Base-by-base conservation (phyloP, 2,329 filamentous ascomycete genomes). In the Neofusicoccum parvum region DNA sequence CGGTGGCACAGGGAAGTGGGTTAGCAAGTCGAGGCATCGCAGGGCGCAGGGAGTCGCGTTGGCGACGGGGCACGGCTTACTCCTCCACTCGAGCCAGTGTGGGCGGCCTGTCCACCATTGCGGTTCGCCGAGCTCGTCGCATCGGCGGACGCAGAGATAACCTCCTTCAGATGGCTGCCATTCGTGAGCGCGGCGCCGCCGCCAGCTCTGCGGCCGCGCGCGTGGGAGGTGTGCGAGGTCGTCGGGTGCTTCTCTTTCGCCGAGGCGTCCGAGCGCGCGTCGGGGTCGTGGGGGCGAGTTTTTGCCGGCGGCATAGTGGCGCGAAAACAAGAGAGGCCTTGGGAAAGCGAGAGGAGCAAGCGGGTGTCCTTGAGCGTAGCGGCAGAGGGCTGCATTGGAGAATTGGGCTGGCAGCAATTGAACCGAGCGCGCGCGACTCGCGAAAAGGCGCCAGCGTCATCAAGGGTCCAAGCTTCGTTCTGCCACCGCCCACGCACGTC, bases 201-300 rank as follows among this genome's bases (percentile, higher is more conserved):
- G 48, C 74, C 75, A 68, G 74, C 77, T 68, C 76, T 73, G 66
- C 76, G 75, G 23, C 73, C 78, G 65, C 79, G 79, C 54, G 75
- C 75, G 64, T 72, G 76, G 60, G 75, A 71, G 53, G 72, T 72
- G 65, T 80, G 77, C 76, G 75, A 27, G 15, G 49, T 14, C 5
- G 74, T 74, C 43, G 79, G 74, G 39, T 79, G 78, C 72, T 80
- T 80, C 71, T 82, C 80, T 72, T 80, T 79, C 60, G 76, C 74
- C 27, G 64, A 45, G 48, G 46, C 64, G 66, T 72, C 73, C 5
- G 75, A 74, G 56, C 73, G 71, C 34, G 74, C 70, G 69, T 82
- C 80, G 66, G 80, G 77, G 64, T 75, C 70, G 60, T 73, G 72
- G 70, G 78, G 65, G 64, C 69, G 67, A 59, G 74, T 71, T 53